Evolutionary conservation across 352 stramenopile species (phyloP).

Genomic region (Pythium sukuiense): DNA sequence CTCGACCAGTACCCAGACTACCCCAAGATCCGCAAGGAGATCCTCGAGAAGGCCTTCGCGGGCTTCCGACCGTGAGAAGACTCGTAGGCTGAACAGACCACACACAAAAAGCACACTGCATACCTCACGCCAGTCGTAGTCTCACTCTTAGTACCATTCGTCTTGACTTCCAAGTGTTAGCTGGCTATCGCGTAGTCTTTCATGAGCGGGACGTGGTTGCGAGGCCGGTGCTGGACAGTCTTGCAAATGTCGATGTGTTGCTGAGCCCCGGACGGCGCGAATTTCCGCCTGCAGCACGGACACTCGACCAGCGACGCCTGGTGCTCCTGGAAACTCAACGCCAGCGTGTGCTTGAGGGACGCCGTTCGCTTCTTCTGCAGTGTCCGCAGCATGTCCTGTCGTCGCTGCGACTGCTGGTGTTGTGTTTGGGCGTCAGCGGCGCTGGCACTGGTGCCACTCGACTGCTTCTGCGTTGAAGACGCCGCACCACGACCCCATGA

Average conservation of each 20-base stretch:
- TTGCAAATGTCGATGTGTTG: slow-evolving; percentile 88
- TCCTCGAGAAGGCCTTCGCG: slow-evolving; percentile 90
- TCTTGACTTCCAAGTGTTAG: slow-evolving; percentile 24
- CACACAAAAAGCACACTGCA: neutral
- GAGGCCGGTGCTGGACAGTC: slow-evolving; percentile 75
- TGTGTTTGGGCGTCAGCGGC: neutral
- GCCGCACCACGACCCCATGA: slow-evolving; percentile 59
- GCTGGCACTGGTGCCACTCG: neutral
- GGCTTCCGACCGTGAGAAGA: slow-evolving; percentile 74
- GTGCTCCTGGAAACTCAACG: slow-evolving; percentile 74
- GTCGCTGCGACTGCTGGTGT: slow-evolving; percentile 4
- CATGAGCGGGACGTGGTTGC: slow-evolving; percentile 66
- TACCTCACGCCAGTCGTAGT: neutral
- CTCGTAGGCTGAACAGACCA: no score
- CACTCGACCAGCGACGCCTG: slow-evolving; percentile 81
- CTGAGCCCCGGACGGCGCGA: slow-evolving; percentile 77
- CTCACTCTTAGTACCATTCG: neutral
- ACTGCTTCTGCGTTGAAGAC: slow-evolving; percentile 14
- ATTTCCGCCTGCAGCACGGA: slow-evolving; percentile 77
- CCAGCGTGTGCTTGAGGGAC: slow-evolving; percentile 54
- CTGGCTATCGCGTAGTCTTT: slow-evolving; percentile 68
- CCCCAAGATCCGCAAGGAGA: slow-evolving; percentile 93
- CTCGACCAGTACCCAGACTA: slow-evolving; percentile 94
- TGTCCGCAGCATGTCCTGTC: slow-evolving; percentile 17
- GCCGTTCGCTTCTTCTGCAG: slow-evolving; percentile 22